Evolutionary conservation across 2,329 filamentous ascomycete species (phyloP).

Genomic region (Pestalotiopsis fici): DNA sequence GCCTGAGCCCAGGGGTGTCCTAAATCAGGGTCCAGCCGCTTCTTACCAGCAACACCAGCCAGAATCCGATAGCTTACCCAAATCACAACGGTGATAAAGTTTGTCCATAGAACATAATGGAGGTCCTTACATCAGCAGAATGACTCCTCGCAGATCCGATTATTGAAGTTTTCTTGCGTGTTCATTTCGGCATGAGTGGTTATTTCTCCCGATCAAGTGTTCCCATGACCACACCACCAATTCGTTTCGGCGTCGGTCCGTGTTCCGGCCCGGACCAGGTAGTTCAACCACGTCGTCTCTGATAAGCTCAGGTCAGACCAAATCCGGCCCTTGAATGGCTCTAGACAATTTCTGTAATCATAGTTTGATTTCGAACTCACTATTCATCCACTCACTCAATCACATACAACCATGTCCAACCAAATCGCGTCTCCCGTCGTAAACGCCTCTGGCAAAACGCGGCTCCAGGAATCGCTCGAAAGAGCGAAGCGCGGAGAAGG

Average conservation of each 20-base stretch:
- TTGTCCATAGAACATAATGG: too few species aligned
- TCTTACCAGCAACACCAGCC: too few species aligned
- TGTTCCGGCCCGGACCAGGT: not conserved
- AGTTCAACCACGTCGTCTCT: not conserved
- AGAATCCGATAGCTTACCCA: too few species aligned
- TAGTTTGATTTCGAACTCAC: not conserved
- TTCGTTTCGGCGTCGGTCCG: not conserved
- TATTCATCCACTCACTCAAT: not conserved
- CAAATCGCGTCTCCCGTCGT: constrained; percentile 4
- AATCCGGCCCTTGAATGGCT: not conserved
- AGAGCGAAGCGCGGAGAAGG: constrained; percentile 25
- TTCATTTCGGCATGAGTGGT: too few species aligned
- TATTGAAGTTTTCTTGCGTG: too few species aligned
- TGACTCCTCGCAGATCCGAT: too few species aligned
- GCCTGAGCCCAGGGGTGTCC: too few species aligned
- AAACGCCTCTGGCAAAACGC: constrained; percentile 28
- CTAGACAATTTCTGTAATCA: not conserved
- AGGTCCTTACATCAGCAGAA: too few species aligned
- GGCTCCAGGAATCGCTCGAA: constrained; percentile 27
- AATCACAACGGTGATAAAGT: too few species aligned
- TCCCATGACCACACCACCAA: not conserved
- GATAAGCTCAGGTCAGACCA: not conserved
- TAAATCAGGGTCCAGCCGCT: too few species aligned
- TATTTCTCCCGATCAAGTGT: not conserved
- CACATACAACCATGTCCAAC: not conserved